These are phyloP conservation scores for Croton setiger DNA, from an alignment of 441 rosid genomes.

Conservation along the genomic window DNA sequence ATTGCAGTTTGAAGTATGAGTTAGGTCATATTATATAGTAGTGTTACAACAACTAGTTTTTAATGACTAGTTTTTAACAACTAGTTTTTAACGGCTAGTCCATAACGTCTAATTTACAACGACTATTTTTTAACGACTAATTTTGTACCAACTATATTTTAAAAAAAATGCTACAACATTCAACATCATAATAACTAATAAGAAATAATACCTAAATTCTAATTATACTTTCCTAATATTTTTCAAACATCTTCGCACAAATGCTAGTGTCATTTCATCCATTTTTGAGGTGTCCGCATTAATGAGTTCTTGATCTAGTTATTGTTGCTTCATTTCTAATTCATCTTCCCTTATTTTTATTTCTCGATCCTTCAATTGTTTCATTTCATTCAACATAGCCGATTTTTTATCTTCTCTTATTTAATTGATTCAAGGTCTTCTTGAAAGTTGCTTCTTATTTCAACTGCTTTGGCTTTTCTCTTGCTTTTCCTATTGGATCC, in stretches of 20 bases:
- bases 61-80: too few relatives aligned
- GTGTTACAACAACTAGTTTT: too few relatives aligned
- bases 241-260: neutral
- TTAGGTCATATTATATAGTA: too few relatives aligned
- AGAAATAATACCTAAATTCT: too few relatives aligned
- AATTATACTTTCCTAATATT: neutral
- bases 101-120: too few relatives aligned
- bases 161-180: too few relatives aligned
- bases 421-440: neutral
- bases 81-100: too few relatives aligned
- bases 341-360: neutral
- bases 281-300: neutral
- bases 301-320: neutral
- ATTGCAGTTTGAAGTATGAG: too few relatives aligned
- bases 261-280: neutral
- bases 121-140: too few relatives aligned
- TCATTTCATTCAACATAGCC: neutral
- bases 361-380: neutral
- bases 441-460: too few relatives aligned
- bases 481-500: neutral
- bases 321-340: neutral
- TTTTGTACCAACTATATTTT: too few relatives aligned
- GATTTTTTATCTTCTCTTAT: neutral
- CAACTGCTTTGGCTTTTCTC: neutral
- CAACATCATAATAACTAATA: too few relatives aligned